Base-by-base conservation (phyloP, 2,329 filamentous ascomycete species). In the Diaporthe citrichinensis region DNA sequence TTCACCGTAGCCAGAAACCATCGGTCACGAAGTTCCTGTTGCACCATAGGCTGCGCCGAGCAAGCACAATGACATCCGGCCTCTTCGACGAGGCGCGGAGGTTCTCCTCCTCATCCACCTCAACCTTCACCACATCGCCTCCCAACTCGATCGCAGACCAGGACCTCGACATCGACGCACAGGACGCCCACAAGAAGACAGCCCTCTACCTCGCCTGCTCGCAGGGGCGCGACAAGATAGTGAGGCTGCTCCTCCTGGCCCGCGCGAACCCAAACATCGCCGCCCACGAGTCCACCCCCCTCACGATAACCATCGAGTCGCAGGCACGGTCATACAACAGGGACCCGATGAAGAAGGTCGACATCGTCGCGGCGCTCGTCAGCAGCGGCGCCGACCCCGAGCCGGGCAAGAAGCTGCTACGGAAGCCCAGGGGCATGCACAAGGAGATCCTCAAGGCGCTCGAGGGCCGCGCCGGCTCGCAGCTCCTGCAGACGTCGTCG, bases 121-220 rank as follows among this genome's bases (percentile, higher is more conserved):
- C 71, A 3, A 62, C 65, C 1, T 15, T 25, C 20, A 62, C 44
- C 5, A 59, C 44, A 1, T 51, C 49, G 3, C 53, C 57, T 2
- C 57, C 61, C 3, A 44, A 4, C 28, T 44, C 53, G 2, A 31
- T 57, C n/a, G 12, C 71, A 9, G 62, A 55, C 17, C 44, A 73
- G n/a, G 72, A 67, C 46, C 49, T 72, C 28, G 72, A 74, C 49
- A 59, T 76, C 49, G 25, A 76, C 65, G 74, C 74, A 4, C 74
- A 74, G 20, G 72, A 76, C 28, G 57, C 39, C 14, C 46, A 58
- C 41, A 57, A 57, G 49, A 61, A 39, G 41, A 76, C 74, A 8
- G 57, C 74, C 0, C 72, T 76, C 7, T 76, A 62, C 28, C 39
- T 41, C 8, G 74, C 74, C 3, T 76, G 74, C 49, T n/a, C n/a